Conservation (phyloP, 2,329 filamentous ascomycete species). For the Alternaria longipes region DNA sequence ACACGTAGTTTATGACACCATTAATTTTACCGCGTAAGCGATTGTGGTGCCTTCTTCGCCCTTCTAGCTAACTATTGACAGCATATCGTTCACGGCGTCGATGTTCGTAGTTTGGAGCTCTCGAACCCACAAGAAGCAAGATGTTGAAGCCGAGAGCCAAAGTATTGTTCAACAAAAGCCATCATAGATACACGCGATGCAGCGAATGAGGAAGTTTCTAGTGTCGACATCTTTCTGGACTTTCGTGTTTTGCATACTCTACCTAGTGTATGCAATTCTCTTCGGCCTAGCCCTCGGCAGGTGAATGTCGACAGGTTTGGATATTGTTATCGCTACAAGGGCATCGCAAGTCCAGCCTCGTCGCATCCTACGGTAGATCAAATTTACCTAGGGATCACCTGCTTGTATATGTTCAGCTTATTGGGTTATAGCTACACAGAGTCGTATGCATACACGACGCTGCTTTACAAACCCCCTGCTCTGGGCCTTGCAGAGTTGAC, state of each 20-base stretch:
- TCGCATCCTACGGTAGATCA: not conserved
- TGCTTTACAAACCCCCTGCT: not conserved
- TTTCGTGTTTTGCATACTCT: not conserved
- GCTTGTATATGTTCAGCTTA: not conserved
- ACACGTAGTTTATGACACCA: not conserved
- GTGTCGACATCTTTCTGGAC: not conserved
- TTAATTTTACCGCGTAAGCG: not conserved
- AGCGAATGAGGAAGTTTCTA: not conserved
- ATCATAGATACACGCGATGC: not conserved
- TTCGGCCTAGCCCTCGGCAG: not conserved
- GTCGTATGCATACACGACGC: not conserved
- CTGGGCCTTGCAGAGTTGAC: not conserved
- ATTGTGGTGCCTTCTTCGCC: not conserved
- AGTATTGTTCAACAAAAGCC: no score
- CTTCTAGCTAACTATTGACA: not conserved
- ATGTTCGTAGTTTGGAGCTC: not conserved
- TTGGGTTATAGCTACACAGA: not conserved
- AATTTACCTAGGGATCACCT: not conserved
- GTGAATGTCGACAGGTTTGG: not conserved
- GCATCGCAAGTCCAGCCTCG: not conserved
- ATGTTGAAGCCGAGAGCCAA: not conserved
- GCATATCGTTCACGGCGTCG: not conserved
- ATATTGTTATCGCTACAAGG: not conserved
- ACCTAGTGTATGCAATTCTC: not conserved
- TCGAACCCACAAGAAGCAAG: not conserved